Evolutionary conservation across 805 yeast species (phyloP).

Genomic region (Nakazawaea peltata): DNA sequence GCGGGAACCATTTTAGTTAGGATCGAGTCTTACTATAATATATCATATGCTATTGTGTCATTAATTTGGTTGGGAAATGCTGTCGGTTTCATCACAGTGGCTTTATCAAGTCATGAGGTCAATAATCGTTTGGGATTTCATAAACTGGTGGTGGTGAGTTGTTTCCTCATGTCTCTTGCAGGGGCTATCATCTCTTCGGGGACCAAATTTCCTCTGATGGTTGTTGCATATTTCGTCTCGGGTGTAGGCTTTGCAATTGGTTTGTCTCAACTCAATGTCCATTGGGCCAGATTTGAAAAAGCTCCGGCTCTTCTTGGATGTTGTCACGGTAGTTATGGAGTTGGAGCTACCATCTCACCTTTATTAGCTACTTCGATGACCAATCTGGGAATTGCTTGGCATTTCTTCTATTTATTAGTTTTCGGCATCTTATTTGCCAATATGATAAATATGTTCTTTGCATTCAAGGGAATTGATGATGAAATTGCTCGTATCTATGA

Average conservation of each 20-base stretch:
- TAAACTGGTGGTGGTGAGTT: slow-evolving; percentile 30
- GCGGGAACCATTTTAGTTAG: slow-evolving; percentile 51
- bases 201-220: slow-evolving; percentile 38
- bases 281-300: slow-evolving; percentile 38
- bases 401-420: slow-evolving; percentile 39
- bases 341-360: slow-evolving; percentile 67
- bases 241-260: slow-evolving; percentile 48
- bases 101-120: slow-evolving; percentile 36
- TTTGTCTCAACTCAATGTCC: slow-evolving; percentile 43
- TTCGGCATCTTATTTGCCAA: slow-evolving; percentile 28
- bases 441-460: slow-evolving; percentile 24
- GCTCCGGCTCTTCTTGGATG: slow-evolving; percentile 52
- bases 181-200: slow-evolving; percentile 39
- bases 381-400: slow-evolving; percentile 41
- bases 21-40: slow-evolving; percentile 39
- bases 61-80: slow-evolving; percentile 53
- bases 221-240: slow-evolving; percentile 42
- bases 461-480: slow-evolving; percentile 40
- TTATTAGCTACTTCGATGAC: slow-evolving; percentile 52
- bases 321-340: slow-evolving; percentile 66
- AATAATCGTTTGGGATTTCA: slow-evolving; percentile 31
- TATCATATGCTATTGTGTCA: slow-evolving; percentile 45
- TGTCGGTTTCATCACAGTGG: slow-evolving; percentile 41
- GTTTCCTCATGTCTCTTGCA: slow-evolving; percentile 27
- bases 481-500: slow-evolving; percentile 30